Evolutionary conservation across 2,329 filamentous ascomycete species (phyloP).

Genomic region (Colletotrichum liaoningense): DNA sequence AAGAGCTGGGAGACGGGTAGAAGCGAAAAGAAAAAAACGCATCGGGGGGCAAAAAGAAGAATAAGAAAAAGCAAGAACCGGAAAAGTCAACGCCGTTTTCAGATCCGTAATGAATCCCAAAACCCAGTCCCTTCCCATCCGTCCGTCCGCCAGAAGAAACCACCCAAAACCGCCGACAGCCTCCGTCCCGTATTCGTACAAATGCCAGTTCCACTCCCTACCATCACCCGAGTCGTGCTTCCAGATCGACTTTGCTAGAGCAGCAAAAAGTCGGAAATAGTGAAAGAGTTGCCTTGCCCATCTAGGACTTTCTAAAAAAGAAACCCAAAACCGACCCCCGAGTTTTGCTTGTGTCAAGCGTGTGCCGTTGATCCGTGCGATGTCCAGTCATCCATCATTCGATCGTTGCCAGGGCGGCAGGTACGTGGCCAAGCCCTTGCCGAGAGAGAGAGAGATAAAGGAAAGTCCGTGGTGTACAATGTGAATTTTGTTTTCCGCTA

Average conservation of each 20-base stretch:
- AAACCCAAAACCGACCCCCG: constrained; percentile 16
- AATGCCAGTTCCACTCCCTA: neutral
- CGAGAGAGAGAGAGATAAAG: constrained; percentile 20
- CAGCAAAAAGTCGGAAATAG: neutral
- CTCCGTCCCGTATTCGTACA: neutral
- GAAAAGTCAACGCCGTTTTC: constrained; percentile 1
- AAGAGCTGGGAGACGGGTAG: neutral
- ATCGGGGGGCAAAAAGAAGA: neutral
- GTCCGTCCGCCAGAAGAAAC: neutral
- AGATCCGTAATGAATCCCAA: neutral
- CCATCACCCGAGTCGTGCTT: neutral
- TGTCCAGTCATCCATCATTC: constrained; percentile 34
- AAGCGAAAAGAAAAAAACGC: neutral
- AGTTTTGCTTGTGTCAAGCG: neutral
- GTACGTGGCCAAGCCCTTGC: constrained; percentile 11
- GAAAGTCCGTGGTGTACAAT: constrained; percentile 24
- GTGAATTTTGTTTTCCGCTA: constrained; percentile 13
- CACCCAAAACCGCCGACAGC: neutral
- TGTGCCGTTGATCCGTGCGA: constrained; percentile 33
- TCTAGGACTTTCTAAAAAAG: constrained; percentile 1
- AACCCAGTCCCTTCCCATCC: neutral
- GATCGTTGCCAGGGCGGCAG: constrained; percentile 4
- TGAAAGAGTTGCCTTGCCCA: constrained; percentile 5
- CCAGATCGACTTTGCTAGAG: neutral
- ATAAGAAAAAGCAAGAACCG: neutral